Conservation (phyloP, 257 asterid species). For the Rhazya stricta region DNA sequence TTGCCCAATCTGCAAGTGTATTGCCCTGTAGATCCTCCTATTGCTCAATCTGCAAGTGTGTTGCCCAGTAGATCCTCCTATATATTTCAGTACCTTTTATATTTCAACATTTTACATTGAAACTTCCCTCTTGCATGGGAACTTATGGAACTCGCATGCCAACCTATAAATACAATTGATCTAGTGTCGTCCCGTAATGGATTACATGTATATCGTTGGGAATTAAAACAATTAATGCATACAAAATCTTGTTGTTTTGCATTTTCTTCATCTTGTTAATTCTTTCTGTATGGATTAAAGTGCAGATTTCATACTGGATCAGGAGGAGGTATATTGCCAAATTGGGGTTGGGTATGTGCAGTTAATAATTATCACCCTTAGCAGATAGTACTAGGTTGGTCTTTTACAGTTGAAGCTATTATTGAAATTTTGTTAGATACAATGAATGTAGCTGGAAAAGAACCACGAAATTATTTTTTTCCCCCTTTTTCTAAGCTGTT, state of each 20-base stretch:
- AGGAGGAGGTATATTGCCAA: neutral
- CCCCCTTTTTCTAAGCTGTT: neutral
- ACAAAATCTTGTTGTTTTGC: neutral
- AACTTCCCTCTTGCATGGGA: neutral
- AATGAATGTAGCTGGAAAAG: neutral
- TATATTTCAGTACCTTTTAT: too few relatives aligned
- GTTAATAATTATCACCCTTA: neutral
- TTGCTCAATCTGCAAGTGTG: conserved; percentile 23
- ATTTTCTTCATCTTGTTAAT: neutral
- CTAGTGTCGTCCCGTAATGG: neutral
- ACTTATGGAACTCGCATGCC: neutral
- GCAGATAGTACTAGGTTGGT: neutral
- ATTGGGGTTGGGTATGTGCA: neutral
- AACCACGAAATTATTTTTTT: neutral
- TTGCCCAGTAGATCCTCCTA: neutral
- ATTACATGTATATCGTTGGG: neutral
- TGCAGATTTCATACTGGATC: neutral
- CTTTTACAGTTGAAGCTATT: neutral
- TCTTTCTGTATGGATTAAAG: neutral
- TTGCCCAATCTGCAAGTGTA: conserved; percentile 29
- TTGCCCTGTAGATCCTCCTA: conserved; percentile 1
- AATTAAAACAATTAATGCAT: neutral
- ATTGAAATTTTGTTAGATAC: neutral
- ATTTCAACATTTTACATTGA: too few relatives aligned
- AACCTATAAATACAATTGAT: neutral